Base-by-base conservation (phyloP, 352 stramenopile species). In the Phytopythium cucurbitacearum region DNA sequence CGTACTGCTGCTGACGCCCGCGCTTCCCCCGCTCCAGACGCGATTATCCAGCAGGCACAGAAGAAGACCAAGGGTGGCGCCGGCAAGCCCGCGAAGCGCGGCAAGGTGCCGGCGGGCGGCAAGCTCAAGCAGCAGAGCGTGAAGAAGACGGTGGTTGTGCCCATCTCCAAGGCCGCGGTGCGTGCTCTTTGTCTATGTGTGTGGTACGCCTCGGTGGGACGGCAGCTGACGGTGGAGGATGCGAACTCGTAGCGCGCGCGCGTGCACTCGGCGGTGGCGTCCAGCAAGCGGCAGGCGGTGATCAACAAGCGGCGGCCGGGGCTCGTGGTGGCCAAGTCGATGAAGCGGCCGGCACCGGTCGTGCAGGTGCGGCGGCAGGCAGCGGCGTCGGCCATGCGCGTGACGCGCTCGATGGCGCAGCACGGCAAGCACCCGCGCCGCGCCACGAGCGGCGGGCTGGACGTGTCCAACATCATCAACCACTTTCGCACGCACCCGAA, bases 401-500 rank as follows among this genome's bases (percentile, higher is more conserved):
- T 65, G 3, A 64, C 61, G 21, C 70, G 64, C 4, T 48, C 42
- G 16, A 57, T 51, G 3, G 56, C 49, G 3, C 43, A 38, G 32
- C 38, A 34, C 5, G 47, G 51, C 16, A 66, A 59, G 44, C 58
- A 51, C 7, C 53, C 60, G 47, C 51, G 63, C 35, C 53, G 71
- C 46, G 41, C 48, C 15, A 48, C 54, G 11, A 51, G 57, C 40
- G 55, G 64, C 37, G 69, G 65, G 36, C 61, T 91, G 38, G 76
- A 91, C 52, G 78, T 89, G 46, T 89, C 78, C 44, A 89, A 89
- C 59, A 91, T 91, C 57, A 69, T 87, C 49, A 69, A 75, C 62
- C 83, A 94, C 62, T 91, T 88, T 51, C 73, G 68, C 41, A 73
- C 76, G 48, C 79, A 91, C 56, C 80, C 80, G 16, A 85, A 74